A percentile compares a stretch with the other conserved stretches of the same genome.
phyloP scores from a whole-genome alignment of 768 basidiomycete genomes.

The Lyophyllum semitale region DNA sequence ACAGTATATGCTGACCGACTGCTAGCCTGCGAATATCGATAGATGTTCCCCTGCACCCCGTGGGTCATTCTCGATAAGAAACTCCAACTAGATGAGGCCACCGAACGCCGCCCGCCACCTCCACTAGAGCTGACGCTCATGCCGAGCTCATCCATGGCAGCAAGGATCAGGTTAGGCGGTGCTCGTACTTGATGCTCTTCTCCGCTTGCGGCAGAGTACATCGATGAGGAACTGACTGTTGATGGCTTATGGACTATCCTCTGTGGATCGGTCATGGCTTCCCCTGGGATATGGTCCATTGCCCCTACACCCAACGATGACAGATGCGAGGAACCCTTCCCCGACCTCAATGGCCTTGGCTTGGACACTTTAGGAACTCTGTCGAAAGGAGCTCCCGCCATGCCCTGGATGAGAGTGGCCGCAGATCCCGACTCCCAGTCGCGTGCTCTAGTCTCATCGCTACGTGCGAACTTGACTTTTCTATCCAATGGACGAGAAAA shows the following conservation, averaged over 20 bases:
- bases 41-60: conserved; percentile 4
- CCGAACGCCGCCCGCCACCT: conserved; percentile 18
- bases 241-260: conserved; percentile 27
- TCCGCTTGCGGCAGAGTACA: conserved; percentile 31
- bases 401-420: background rate
- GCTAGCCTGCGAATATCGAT: conserved; percentile 17
- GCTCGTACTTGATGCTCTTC: conserved; percentile 28
- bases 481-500: conserved; percentile 26
- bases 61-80: conserved; percentile 14
- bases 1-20: conserved; percentile 6
- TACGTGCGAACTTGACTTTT: conserved; percentile 42
- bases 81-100: conserved; percentile 18
- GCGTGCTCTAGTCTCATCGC: conserved; percentile 7
- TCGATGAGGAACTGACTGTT: conserved; percentile 26
- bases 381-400: background rate
- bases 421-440: background rate
- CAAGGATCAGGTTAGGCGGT: conserved; percentile 35
- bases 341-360: conserved; percentile 12
- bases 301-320: background rate
- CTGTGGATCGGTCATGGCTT: background rate
- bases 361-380: conserved; percentile 13
- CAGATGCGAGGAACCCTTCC: conserved; percentile 11
- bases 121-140: conserved; percentile 16
- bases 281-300: background rate
- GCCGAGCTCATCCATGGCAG: conserved; percentile 31